These are phyloP conservation scores for Stephanodiscus minutulus DNA, from an alignment of 108 stramenopile species.

Conservation along the genomic window DNA sequence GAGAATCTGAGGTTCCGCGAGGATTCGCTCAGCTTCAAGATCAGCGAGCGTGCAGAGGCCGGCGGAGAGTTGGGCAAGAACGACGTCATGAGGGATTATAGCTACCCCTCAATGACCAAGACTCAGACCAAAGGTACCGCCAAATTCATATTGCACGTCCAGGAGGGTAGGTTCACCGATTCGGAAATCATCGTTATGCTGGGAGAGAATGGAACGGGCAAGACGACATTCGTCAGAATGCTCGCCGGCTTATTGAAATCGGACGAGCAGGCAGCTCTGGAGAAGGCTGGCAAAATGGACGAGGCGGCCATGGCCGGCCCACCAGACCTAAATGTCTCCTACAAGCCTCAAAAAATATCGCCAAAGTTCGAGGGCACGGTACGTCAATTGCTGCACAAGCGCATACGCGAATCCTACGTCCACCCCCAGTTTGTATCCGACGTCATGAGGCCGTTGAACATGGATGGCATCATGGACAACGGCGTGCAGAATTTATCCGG, in stretches of 20 bases:
- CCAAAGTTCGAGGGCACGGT: constrained; percentile 97
- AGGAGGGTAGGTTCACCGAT: constrained; percentile 93
- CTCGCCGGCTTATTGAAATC: constrained; percentile 96
- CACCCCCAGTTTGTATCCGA: constrained; percentile 98
- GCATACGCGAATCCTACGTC: constrained; percentile 91
- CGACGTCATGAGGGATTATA: constrained; percentile 81
- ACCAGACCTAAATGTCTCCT: constrained; percentile 94
- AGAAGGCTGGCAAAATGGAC: constrained; percentile 79
- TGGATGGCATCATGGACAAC: constrained; percentile 95
- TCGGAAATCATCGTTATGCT: constrained; percentile 97
- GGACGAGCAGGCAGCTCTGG: constrained; percentile 86
- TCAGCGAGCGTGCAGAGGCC: constrained; percentile 80
- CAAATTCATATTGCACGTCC: constrained; percentile 94
- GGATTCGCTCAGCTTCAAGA: constrained; percentile 96
- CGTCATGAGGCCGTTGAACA: constrained; percentile 96
- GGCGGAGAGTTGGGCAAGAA: constrained; percentile 61
- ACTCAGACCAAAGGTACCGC: constrained; percentile 84
- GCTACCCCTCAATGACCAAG: constrained; percentile 97
- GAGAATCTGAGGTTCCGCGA: constrained; percentile 99
- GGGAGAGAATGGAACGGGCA: constrained; percentile 98
- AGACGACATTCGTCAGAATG: constrained; percentile 94
- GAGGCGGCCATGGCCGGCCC: constrained; percentile 87
- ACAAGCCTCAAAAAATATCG: constrained; percentile 99
- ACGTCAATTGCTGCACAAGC: constrained; percentile 95
- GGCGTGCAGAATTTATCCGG: constrained; percentile 98